A percentile compares a stretch with the other conserved stretches of the same genome.
Evolutionary conservation across 345 rosid species (phyloP).

Genomic region (Firmiana major): DNA sequence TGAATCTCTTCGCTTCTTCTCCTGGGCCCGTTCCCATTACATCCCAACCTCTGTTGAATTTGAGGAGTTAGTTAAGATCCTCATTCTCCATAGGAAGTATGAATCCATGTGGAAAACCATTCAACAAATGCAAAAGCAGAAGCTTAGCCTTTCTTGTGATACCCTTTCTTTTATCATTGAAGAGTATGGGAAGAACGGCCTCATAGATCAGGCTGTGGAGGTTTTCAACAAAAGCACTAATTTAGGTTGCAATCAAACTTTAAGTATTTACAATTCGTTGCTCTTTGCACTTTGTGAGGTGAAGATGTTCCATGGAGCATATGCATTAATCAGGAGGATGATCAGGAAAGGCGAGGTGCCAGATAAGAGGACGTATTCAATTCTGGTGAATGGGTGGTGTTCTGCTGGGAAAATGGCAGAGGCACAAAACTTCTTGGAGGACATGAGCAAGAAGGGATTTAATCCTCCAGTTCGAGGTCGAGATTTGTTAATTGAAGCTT

Average conservation of each 20-base stretch:
- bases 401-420: constrained; percentile 78
- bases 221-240: constrained; percentile 57
- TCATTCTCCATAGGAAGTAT: constrained; percentile 52
- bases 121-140: constrained; percentile 54
- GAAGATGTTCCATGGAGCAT: constrained; percentile 81
- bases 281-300: constrained; percentile 78
- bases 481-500: constrained; percentile 79
- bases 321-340: constrained; percentile 82
- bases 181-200: constrained; percentile 70
- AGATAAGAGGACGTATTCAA: constrained; percentile 52
- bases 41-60: constrained; percentile 63
- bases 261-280: constrained; percentile 58
- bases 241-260: constrained; percentile 51
- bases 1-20: constrained; percentile 81
- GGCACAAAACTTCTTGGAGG: constrained; percentile 73
- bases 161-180: constrained; percentile 70
- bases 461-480: constrained; percentile 85
- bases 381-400: constrained; percentile 85
- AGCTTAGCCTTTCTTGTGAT: constrained; percentile 49
- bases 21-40: constrained; percentile 71
- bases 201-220: constrained; percentile 77
- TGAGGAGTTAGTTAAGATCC: constrained; percentile 65
- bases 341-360: constrained; percentile 63
- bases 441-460: constrained; percentile 82
- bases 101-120: constrained; percentile 81